Conservation (phyloP, 768 basidiomycete species). For the Pilatotrama ljubarskyi region DNA sequence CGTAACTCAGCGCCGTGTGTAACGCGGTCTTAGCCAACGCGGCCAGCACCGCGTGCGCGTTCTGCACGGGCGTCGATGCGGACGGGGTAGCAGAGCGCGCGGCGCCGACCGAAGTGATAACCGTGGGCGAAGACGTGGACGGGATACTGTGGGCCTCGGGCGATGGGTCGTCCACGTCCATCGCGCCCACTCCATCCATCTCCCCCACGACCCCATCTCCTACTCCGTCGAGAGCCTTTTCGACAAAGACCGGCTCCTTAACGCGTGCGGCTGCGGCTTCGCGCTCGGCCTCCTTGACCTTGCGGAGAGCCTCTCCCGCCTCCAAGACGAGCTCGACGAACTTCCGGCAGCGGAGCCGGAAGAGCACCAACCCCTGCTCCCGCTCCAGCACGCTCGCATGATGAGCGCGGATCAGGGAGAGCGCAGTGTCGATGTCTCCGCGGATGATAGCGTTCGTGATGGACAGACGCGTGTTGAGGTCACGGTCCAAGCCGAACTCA, state of each 20-base stretch:
- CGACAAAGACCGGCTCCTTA: background rate
- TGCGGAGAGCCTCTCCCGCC: conserved; percentile 68
- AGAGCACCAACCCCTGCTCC: conserved; percentile 70
- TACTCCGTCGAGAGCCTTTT: conserved; percentile 32
- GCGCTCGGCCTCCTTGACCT: conserved; percentile 46
- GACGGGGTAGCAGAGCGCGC: conserved; percentile 29
- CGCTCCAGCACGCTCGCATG: conserved; percentile 66
- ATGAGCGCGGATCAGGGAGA: conserved; percentile 53
- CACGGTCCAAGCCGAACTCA: conserved; percentile 38
- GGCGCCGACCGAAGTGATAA: conserved; percentile 5
- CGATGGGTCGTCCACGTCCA: conserved; percentile 62
- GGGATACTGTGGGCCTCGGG: conserved; percentile 27
- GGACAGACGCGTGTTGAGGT: conserved; percentile 66
- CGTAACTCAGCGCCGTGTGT: conserved; percentile 69
- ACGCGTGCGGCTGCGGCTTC: conserved; percentile 27
- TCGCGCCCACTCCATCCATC: conserved; percentile 42
- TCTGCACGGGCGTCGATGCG: conserved; percentile 21
- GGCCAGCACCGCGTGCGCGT: conserved; percentile 13
- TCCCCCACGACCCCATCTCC: conserved; percentile 37
- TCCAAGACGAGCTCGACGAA: conserved; percentile 82
- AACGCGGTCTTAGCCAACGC: conserved; percentile 50
- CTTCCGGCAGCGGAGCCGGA: conserved; percentile 81
- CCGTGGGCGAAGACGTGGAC: conserved; percentile 15
- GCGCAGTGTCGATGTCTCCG: conserved; percentile 72
- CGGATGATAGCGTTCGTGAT: conserved; percentile 67